Evolutionary conservation across 805 yeast species (phyloP).

Genomic region (Wickerhamomyces queroliae): DNA sequence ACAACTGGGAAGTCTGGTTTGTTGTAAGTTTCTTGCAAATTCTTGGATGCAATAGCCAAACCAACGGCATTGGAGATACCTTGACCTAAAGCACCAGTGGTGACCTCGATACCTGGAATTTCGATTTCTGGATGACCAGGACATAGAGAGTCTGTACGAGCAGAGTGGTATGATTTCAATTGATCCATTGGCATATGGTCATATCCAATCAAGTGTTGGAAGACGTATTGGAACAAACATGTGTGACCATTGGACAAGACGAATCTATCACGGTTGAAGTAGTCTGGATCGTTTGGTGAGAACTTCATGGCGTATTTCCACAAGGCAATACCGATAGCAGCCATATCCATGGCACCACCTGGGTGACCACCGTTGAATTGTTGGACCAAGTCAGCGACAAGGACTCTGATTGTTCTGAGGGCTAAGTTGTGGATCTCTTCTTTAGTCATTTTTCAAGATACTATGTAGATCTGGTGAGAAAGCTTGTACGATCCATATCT

Average conservation of each 20-base stretch:
- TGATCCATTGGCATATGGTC: constrained; percentile 28
- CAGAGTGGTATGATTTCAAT: constrained; percentile 28
- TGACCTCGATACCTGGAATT: constrained; percentile 31
- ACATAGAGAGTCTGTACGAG: constrained; percentile 21
- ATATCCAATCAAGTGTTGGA: constrained; percentile 27
- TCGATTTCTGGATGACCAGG: constrained; percentile 39
- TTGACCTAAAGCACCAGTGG: constrained; percentile 39
- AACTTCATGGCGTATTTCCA: constrained; percentile 29
- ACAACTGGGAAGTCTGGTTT: constrained; percentile 26
- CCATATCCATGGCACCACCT: constrained; percentile 37
- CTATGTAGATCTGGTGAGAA: no score
- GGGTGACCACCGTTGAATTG: constrained; percentile 33
- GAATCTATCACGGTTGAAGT: constrained; percentile 32
- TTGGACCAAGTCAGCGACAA: constrained; percentile 28
- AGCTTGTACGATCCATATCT: no score
- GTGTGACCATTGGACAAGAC: constrained; percentile 33
- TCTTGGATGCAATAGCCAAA: constrained; percentile 31
- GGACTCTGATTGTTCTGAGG: constrained; percentile 25
- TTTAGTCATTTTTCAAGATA: constrained; percentile 8
- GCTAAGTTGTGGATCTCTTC: constrained; percentile 21
- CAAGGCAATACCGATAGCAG: constrained; percentile 31
- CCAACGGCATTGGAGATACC: constrained; percentile 36
- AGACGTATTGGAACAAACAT: constrained; percentile 28
- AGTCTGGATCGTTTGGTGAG: constrained; percentile 26
- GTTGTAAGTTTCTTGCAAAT: constrained; percentile 29